Conservation (phyloP, 2,329 filamentous ascomycete genomes). For the Sarocladium brachiariae region DNA sequence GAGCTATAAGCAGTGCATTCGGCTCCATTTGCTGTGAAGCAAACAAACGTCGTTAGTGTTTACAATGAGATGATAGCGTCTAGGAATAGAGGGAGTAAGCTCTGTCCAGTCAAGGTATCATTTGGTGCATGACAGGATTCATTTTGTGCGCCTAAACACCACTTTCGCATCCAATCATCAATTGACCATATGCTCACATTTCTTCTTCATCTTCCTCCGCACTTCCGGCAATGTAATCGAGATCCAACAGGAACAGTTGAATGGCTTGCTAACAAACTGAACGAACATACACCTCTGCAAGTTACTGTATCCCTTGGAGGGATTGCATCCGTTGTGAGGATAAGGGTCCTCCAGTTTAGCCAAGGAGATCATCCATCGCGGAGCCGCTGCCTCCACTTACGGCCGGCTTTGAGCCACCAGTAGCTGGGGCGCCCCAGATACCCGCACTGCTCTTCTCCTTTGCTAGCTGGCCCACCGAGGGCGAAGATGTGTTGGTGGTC, state of each 20-base stretch:
- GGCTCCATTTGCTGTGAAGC: too few relatives aligned
- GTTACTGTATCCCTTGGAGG: too few relatives aligned
- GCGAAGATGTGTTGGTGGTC: conserved; percentile 52
- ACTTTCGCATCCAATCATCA: conserved; percentile 30
- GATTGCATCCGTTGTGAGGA: too few relatives aligned
- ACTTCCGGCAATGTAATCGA: neutral
- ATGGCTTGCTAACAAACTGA: conserved; percentile 8
- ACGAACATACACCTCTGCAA: too few relatives aligned
- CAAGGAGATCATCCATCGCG: conserved; percentile 42
- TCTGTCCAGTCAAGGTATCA: neutral
- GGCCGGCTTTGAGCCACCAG: conserved; percentile 27
- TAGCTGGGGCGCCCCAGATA: conserved; percentile 72
- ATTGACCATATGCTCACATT: conserved; percentile 17
- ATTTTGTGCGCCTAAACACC: conserved; percentile 36
- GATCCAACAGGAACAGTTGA: neutral
- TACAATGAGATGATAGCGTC: too few relatives aligned
- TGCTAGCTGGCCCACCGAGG: conserved; percentile 88
- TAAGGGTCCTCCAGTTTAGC: conserved; percentile 20
- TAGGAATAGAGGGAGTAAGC: too few relatives aligned
- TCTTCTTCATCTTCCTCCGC: neutral
- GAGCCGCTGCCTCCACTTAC: conserved; percentile 26
- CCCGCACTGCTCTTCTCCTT: conserved; percentile 95
- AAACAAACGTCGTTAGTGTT: too few relatives aligned
- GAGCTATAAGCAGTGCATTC: too few relatives aligned
- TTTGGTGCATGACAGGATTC: conserved; percentile 15